Evolutionary conservation across 257 asterid species (phyloP), one percentile per base, ranked within the genome.

Genomic region (Cinchona pubescens): DNA sequence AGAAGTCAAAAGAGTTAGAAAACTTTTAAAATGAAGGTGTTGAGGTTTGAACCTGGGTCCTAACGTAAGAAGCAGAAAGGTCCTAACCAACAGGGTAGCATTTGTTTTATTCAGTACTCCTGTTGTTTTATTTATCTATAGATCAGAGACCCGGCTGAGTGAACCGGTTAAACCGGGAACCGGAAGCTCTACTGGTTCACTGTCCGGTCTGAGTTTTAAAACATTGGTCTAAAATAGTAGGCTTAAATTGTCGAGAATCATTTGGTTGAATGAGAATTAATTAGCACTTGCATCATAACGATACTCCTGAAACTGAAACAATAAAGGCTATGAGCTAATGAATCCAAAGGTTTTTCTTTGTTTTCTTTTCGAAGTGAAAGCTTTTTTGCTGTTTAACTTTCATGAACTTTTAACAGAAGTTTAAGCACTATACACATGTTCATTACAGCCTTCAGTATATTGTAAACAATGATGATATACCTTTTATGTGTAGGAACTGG

Each of bases 401-500:
- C 32, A 15, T 67, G 49, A 32, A 48, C 55, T 14, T 48, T 30
- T 30, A 35, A 14, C 10, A 48, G 32, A 56, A 55, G 35, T 30
- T 29, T 11, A 18, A 56, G 25, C 38, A 34, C 9, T 6, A 29
- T 37, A 3, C 1, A 67, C 23, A 19, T 63, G 35, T 18, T 30
- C 56, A 67, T 48, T 74, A n/a, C 56, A 60, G 68, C 56, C 45
- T 67, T 72, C 40, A 70, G 21, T 27, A 46, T 72, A n/a, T 43
- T 45, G 72, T 42, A 66, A 78, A 46, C 42, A 62, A 73, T 65
- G 37, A 63, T 83, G 72, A 67, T 55, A 69, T 67, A 73, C 73
- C 67, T 61, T 73, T 76, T 71, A 72, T 79, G 21, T 86, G 84
- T 90, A 95, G 98, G 99, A 95, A 78, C 81, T 95, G 91, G 98